Percentiles rank a stretch among this genome's conserved stretches.
Evolutionary conservation across 495 filamentous ascomycete species (phyloP).

Genomic region (Choiromyces venosus): DNA sequence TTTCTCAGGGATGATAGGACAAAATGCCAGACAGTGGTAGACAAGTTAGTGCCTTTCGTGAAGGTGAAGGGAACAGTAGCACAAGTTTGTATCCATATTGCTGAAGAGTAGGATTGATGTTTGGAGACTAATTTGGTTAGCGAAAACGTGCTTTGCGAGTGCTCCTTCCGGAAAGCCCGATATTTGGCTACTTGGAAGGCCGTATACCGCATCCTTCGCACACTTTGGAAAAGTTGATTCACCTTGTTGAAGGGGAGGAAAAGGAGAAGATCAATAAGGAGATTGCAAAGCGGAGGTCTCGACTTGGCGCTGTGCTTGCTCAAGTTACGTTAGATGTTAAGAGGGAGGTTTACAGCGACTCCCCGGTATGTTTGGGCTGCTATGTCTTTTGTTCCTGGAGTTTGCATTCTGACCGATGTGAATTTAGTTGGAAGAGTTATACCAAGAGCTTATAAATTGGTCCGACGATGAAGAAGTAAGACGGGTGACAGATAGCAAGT

Average conservation of each 20-base stretch:
- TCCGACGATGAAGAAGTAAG: constrained; percentile 76
- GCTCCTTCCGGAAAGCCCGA: constrained; percentile 66
- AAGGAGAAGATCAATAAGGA: constrained; percentile 85
- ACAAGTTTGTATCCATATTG: constrained; percentile 21
- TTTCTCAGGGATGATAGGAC: constrained; percentile 54
- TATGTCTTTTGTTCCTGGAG: neutral
- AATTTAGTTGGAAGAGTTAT: constrained; percentile 67
- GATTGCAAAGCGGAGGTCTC: constrained; percentile 80
- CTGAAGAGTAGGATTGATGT: neutral
- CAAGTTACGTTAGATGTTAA: constrained; percentile 85
- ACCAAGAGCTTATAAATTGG: constrained; percentile 82
- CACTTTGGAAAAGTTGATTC: constrained; percentile 77
- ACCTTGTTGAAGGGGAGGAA: constrained; percentile 79
- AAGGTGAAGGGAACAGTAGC: constrained; percentile 58
- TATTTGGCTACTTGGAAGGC: constrained; percentile 81
- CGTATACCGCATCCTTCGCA: constrained; percentile 70
- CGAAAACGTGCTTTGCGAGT: constrained; percentile 67
- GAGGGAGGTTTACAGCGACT: constrained; percentile 62
- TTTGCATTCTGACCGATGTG: neutral
- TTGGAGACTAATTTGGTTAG: constrained; percentile 50
- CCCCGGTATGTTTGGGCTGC: constrained; percentile 20
- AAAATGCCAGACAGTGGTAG: constrained; percentile 71
- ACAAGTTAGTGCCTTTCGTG: constrained; percentile 69
- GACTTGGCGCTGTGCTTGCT: constrained; percentile 73
- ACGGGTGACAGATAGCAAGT: constrained; percentile 80